phyloP scores from a whole-genome alignment of 768 basidiomycete species.

The Candolleomyces eurysporus region DNA sequence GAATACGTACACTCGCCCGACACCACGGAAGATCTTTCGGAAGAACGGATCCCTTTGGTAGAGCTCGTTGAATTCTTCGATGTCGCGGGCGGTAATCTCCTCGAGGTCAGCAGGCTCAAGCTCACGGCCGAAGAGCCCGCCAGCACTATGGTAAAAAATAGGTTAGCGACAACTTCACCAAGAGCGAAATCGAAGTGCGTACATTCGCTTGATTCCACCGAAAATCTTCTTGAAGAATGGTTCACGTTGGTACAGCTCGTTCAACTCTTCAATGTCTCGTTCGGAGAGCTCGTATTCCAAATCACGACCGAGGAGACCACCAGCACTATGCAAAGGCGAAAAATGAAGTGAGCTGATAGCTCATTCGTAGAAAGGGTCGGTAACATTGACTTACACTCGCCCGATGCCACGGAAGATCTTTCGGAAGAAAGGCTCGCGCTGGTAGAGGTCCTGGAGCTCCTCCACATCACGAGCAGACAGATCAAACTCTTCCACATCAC shows the following conservation, averaged over 20 bases:
- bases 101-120: not conserved
- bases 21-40: not conserved
- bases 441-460: not conserved
- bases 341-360: not conserved
- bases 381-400: not conserved
- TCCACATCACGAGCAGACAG: not conserved
- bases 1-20: not conserved
- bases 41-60: not conserved
- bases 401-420: constrained; percentile 3
- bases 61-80: not conserved
- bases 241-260: not conserved
- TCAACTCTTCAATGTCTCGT: not conserved
- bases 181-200: too few species aligned
- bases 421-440: constrained; percentile 3
- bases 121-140: not conserved
- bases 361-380: too few species aligned
- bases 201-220: not conserved
- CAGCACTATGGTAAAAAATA: not conserved
- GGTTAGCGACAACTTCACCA: too few species aligned
- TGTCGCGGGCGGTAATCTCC: not conserved
- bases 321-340: not conserved
- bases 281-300: not conserved
- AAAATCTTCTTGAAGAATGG: not conserved
- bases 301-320: not conserved
- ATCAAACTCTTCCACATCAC: not conserved